A percentile compares a stretch with the other conserved stretches of the same genome.
phyloP scores from a whole-genome alignment of 2,329 filamentous ascomycete genomes.

The Ophiostoma novo-ulmi region DNA sequence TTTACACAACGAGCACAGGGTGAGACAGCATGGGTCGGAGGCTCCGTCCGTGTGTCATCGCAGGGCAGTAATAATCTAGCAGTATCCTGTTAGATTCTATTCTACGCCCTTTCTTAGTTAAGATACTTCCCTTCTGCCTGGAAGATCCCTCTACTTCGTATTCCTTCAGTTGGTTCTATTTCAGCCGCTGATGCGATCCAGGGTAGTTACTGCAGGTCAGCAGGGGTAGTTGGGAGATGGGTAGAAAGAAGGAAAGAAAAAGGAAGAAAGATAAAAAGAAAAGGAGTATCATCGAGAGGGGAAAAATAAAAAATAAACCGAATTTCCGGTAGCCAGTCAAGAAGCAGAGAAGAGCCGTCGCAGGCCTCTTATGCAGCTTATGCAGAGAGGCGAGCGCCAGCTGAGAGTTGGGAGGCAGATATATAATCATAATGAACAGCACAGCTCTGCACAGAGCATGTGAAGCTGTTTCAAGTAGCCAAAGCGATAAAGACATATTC shows the following conservation, averaged over 20 bases:
- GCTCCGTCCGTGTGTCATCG: not conserved
- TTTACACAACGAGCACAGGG: not conserved
- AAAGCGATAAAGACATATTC: not conserved
- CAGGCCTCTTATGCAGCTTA: not conserved
- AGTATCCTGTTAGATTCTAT: too few relatives aligned
- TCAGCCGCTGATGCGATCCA: conserved; percentile 4
- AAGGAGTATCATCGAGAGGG: not conserved
- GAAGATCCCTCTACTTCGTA: not conserved
- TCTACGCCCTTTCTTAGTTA: too few relatives aligned
- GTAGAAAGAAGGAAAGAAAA: not conserved
- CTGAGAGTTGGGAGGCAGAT: not conserved
- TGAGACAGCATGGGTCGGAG: conserved; percentile 1
- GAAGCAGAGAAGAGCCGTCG: not conserved
- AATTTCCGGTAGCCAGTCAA: not conserved
- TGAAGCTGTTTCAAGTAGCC: not conserved
- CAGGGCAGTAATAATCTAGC: too few relatives aligned
- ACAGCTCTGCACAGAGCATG: not conserved
- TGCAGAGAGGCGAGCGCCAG: not conserved
- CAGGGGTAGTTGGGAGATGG: not conserved
- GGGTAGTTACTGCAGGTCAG: not conserved
- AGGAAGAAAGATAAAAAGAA: not conserved
- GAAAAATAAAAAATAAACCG: not conserved
- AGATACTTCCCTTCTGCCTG: too few relatives aligned
- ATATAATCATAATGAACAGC: too few relatives aligned
- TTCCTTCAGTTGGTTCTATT: not conserved